Conservation (phyloP, 2,329 filamentous ascomycete species). For the Ceratocystis albifundus region DNA sequence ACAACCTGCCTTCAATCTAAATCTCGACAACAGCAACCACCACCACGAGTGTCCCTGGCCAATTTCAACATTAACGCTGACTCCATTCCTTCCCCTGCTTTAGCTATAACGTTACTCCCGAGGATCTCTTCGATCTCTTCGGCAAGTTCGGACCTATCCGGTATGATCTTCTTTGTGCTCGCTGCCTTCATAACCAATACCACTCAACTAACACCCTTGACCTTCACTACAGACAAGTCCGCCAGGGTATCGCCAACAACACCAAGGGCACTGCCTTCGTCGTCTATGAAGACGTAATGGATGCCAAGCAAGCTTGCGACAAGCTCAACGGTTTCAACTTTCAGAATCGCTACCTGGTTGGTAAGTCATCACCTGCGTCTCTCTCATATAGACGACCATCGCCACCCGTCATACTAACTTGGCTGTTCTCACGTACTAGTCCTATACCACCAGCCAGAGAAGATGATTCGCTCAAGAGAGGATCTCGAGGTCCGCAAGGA, state of each 20-base stretch:
- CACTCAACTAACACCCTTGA: constrained; percentile 6
- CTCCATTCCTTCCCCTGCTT: constrained; percentile 21
- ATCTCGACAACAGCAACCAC: neutral
- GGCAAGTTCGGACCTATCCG: constrained; percentile 93
- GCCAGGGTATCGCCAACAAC: constrained; percentile 91
- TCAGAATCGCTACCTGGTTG: constrained; percentile 96
- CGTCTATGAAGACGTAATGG: constrained; percentile 98
- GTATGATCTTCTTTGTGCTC: constrained; percentile 42
- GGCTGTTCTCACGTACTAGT: constrained; percentile 32
- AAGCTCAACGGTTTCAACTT: constrained; percentile 99
- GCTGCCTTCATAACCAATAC: too few species aligned
- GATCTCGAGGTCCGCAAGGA: constrained; percentile 88
- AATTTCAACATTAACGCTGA: neutral
- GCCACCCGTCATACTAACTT: neutral
- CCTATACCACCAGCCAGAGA: constrained; percentile 54
- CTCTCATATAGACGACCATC: neutral
- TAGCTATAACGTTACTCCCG: constrained; percentile 97
- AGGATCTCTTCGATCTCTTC: constrained; percentile 97
- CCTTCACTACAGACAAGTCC: constrained; percentile 64
- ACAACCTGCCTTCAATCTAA: neutral
- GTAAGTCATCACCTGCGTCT: constrained; percentile 42
- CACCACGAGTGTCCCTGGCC: too few species aligned
- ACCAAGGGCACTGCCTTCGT: constrained; percentile 98
- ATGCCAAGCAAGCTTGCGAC: constrained; percentile 97
- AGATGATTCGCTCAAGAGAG: constrained; percentile 72